Conservation (phyloP, 371 early-diverging fungal species). For the Syncephalastrum monosporum region DNA sequence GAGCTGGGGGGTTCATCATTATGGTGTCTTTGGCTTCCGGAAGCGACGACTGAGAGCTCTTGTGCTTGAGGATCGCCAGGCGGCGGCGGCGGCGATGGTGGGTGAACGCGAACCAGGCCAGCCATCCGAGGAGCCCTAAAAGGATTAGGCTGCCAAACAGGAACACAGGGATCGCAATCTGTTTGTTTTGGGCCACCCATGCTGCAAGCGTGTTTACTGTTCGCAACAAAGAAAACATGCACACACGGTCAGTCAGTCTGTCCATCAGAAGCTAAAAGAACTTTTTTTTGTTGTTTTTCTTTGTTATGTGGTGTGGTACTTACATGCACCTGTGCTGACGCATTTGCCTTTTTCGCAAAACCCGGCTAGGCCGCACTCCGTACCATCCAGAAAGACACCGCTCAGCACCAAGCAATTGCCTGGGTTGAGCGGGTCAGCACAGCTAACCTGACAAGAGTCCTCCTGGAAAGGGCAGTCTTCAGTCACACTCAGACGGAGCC, state of each 20-base stretch:
- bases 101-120: conserved; percentile 25
- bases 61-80: conserved; percentile 27
- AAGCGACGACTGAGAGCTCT: conserved; percentile 35
- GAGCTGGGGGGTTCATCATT: not conserved
- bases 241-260: not conserved
- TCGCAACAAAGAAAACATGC: conserved; percentile 6
- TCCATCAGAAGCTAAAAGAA: not conserved
- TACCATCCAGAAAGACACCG: conserved; percentile 84
- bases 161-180: conserved; percentile 58
- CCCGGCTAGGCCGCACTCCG: conserved; percentile 81
- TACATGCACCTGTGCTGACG: conserved; percentile 45
- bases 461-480: conserved; percentile 48
- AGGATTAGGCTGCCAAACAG: conserved; percentile 49
- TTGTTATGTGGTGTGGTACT: conserved; percentile 9
- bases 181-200: conserved; percentile 53
- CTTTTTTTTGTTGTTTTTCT: conserved; percentile 1
- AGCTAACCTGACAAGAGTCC: conserved; percentile 68
- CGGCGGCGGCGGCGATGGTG: conserved; percentile 20
- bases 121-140: conserved; percentile 30
- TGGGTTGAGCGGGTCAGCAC: conserved; percentile 57
- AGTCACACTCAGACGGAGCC: conserved; percentile 55
- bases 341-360: conserved; percentile 56
- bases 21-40: conserved; percentile 15
- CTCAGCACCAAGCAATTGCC: conserved; percentile 66
- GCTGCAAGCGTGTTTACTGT: conserved; percentile 40